A percentile compares a stretch with the other conserved stretches of the same genome.
Conservation (phyloP, 2,329 filamentous ascomycete species). For the Talaromyces sp. region DNA sequence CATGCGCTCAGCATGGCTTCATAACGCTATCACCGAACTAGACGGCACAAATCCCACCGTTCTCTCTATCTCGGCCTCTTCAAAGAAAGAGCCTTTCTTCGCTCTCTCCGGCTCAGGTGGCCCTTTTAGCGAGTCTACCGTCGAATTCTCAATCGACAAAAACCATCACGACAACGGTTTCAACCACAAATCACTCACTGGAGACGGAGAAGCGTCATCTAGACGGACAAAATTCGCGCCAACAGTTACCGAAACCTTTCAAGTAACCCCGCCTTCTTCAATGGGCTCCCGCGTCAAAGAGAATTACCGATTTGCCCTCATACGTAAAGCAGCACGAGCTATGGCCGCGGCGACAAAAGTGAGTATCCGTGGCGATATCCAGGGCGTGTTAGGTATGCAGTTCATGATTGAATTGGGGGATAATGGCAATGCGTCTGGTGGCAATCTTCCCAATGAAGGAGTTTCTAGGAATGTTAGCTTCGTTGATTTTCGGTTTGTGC, state of each 20-base stretch:
- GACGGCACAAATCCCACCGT: constrained; percentile 65
- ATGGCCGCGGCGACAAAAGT: constrained; percentile 93
- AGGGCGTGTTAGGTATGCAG: constrained; percentile 88
- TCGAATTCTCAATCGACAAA: constrained; percentile 55
- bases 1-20: constrained; percentile 61
- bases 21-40: constrained; percentile 51
- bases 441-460: constrained; percentile 17
- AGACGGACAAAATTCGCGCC: constrained; percentile 35
- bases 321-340: constrained; percentile 82
- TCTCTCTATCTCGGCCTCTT: constrained; percentile 64
- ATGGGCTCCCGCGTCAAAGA: constrained; percentile 62
- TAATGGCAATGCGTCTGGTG: constrained; percentile 17
- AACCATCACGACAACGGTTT: constrained; percentile 22
- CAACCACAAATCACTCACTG: constrained; percentile 29
- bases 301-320: constrained; percentile 79
- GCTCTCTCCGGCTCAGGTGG: constrained; percentile 63
- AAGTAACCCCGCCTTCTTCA: constrained; percentile 54
- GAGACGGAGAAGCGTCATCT: constrained; percentile 31
- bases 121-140: constrained; percentile 55
- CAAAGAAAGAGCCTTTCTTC: constrained; percentile 62
- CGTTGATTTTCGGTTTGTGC: constrained; percentile 46
- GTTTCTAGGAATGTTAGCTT: constrained; percentile 34
- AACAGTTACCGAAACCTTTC: constrained; percentile 48
- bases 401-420: constrained; percentile 87
- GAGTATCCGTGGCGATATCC: constrained; percentile 78